Conservation (phyloP, 192 early-diverging fungal species). For the Mortierella hygrophila region DNA sequence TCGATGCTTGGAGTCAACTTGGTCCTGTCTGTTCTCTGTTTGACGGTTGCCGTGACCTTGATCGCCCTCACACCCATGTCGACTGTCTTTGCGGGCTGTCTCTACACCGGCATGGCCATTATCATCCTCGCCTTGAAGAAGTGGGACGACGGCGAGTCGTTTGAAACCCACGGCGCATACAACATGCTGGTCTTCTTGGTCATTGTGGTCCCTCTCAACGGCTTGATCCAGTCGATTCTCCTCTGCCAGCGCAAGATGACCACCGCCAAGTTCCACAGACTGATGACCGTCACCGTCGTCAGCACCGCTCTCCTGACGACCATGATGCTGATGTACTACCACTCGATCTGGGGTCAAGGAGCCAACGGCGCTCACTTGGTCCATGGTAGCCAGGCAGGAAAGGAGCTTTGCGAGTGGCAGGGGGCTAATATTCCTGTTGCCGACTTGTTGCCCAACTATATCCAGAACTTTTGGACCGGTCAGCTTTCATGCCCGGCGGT, state of each 20-base stretch:
- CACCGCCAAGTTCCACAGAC: slow-evolving; percentile 32
- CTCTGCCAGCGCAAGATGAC: slow-evolving; percentile 33
- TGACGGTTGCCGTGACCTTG: slow-evolving; percentile 58
- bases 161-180: slow-evolving; percentile 68
- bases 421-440: slow-evolving; percentile 63
- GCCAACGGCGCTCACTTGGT: slow-evolving; percentile 34
- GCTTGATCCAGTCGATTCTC: slow-evolving; percentile 53
- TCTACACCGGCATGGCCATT: slow-evolving; percentile 13
- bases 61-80: slow-evolving; percentile 59
- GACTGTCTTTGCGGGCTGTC: slow-evolving; percentile 30
- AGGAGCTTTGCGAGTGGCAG: slow-evolving; percentile 62
- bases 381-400: slow-evolving; percentile 14
- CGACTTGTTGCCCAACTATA: slow-evolving; percentile 63
- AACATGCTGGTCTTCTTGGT: slow-evolving; percentile 68
- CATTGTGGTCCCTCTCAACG: slow-evolving; percentile 64
- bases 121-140: slow-evolving; percentile 54
- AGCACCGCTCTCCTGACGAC: slow-evolving; percentile 24
- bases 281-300: slow-evolving; percentile 44
- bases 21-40: slow-evolving; percentile 55
- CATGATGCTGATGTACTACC: slow-evolving; percentile 57
- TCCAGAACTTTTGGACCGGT: slow-evolving; percentile 75
- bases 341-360: slow-evolving; percentile 57
- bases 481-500: slow-evolving; percentile 40
- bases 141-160: slow-evolving; percentile 71
- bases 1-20: slow-evolving; percentile 60